phyloP scores from a whole-genome alignment of 2,329 filamentous ascomycete species.

The Xylaria arbuscula region DNA sequence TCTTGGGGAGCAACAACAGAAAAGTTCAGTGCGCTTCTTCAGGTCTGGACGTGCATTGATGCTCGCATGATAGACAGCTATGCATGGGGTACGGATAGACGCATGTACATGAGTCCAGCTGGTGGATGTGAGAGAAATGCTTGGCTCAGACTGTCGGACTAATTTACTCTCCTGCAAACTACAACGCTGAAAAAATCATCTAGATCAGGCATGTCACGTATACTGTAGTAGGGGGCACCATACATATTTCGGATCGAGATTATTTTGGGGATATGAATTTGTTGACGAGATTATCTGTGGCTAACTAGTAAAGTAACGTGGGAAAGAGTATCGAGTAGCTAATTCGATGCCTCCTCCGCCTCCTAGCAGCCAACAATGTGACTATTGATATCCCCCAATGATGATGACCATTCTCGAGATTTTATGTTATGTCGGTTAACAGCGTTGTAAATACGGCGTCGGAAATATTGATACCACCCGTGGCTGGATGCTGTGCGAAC shows the following conservation, averaged over 20 bases:
- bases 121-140: slow-evolving; percentile 9
- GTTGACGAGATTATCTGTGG: slow-evolving; percentile 30
- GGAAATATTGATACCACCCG: slow-evolving; percentile 34
- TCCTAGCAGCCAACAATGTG: slow-evolving; percentile 38
- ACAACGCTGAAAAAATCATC: slow-evolving; percentile 3
- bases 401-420: slow-evolving; percentile 44
- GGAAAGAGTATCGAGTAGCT: slow-evolving; percentile 32
- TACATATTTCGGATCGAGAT: slow-evolving; percentile 20
- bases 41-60: slow-evolving; percentile 25
- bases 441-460: slow-evolving; percentile 5
- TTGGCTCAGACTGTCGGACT: slow-evolving; percentile 9
- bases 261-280: slow-evolving; percentile 27
- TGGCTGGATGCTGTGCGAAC: slow-evolving; percentile 30
- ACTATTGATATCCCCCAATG: slow-evolving; percentile 37
- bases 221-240: background rate
- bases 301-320: slow-evolving; percentile 39
- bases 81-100: slow-evolving; percentile 29
- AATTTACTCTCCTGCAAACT: slow-evolving; percentile 10
- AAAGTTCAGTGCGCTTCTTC: background rate
- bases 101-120: slow-evolving; percentile 29
- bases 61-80: slow-evolving; percentile 35
- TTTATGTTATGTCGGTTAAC: slow-evolving; percentile 29
- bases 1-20: background rate
- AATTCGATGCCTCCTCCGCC: slow-evolving; percentile 25
- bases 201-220: slow-evolving; percentile 6